These are phyloP conservation scores for Diaporthe australafricana DNA, from an alignment of 2,329 filamentous ascomycete genomes.

Conservation along the genomic window DNA sequence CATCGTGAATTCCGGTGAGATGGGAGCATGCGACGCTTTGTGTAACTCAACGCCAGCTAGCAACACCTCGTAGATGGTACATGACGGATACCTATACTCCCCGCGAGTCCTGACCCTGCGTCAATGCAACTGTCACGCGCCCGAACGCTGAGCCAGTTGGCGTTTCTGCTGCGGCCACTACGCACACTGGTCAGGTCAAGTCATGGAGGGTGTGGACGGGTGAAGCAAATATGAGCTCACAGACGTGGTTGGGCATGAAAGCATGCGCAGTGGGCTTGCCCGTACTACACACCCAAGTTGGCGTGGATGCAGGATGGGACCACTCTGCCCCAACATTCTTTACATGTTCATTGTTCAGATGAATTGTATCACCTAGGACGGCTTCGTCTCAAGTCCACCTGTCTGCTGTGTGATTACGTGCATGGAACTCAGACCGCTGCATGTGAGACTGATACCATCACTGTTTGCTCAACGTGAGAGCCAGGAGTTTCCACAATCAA, in stretches of 20 bases:
- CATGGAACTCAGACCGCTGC: slow-evolving; percentile 6
- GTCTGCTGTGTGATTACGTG: slow-evolving; percentile 21
- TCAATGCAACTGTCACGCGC: slow-evolving; percentile 13
- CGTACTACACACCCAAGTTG: slow-evolving; percentile 10
- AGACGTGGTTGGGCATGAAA: slow-evolving; percentile 17
- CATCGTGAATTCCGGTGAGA: neutral
- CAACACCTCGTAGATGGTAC: neutral
- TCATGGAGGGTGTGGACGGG: neutral
- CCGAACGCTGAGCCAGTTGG: slow-evolving; percentile 21
- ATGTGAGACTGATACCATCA: slow-evolving; percentile 13
- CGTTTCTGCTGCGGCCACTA: slow-evolving; percentile 4
- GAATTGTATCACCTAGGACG: slow-evolving; percentile 24
- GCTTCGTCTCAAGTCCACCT: slow-evolving; percentile 23
- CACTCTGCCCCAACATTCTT: neutral
- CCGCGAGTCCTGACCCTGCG: neutral
- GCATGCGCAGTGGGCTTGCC: neutral
- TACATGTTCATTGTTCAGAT: slow-evolving; percentile 6
- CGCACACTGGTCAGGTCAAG: neutral
- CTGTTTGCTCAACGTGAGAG: neutral
- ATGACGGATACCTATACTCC: neutral
- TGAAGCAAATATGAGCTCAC: slow-evolving; percentile 1
- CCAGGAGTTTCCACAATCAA: slow-evolving; percentile 10
- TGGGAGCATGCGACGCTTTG: neutral
- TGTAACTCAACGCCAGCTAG: neutral
- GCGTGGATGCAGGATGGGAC: slow-evolving; percentile 2